Evolutionary conservation across 352 stramenopile genomes (phyloP), one percentile per base, ranked within the genome.

Genomic region (Pythium volutum): DNA sequence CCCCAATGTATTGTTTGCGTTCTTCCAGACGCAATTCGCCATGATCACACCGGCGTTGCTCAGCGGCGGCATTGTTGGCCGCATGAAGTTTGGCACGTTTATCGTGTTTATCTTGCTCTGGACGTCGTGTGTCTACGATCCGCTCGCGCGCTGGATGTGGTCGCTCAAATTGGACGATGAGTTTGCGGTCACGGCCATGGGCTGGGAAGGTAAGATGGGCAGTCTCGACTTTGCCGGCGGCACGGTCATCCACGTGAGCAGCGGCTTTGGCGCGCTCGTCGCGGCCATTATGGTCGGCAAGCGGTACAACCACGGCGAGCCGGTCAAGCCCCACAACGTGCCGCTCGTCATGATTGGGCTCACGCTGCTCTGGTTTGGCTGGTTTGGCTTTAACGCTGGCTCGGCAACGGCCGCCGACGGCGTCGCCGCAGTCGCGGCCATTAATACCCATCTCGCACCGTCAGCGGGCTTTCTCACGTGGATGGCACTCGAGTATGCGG

Each of bases 11-110:
- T 49, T 91, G 23, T 92, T 87, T 64, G 81, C 81, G 31, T 74
- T 93, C 58, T 95, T 89, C 67, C 87, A 95, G 67, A 89, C 80
- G 15, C 81, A 89, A 52, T 95, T 93, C 55, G 87, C 87, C 14
- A 86, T 82, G 56, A 89, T 95, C 62, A 88, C 81, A 0, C 85
- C 86, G 8, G 85, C 84, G 2, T 59, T 93, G 22, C 69, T 96
- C 14, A 88, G 71, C 15, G 86, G 87, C 23, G 84, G 84, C 18
- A 86, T 94, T 51, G 85, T 91, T n/a, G 87, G 88, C 26, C 77
- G 87, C 50, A 92, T 94, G 77, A 90, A 90, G 43, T 92, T 91
- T 43, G 70, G 71, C 38, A 77, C 73, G 25, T 89, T 81, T 52
- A 64, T 93, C 36, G 39, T 93, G 16, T 96, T 95, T 64, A 85